Conservation (phyloP, 139 green algal genomes). For the Astrephomene gubernaculifera region DNA sequence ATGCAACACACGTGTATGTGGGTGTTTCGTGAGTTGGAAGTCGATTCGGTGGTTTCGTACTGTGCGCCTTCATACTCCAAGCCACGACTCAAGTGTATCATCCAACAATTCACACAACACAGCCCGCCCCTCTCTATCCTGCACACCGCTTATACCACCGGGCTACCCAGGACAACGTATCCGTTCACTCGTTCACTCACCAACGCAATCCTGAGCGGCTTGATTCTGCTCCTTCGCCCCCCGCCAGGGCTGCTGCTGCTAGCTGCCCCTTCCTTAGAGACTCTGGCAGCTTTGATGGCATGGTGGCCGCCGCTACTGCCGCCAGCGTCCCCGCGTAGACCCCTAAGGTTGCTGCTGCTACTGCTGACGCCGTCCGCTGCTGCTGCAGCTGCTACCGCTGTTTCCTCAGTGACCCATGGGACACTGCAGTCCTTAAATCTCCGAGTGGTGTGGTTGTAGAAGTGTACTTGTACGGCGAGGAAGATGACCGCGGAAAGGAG, state of each 20-base stretch:
- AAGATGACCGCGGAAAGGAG: neutral
- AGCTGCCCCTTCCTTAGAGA: no score
- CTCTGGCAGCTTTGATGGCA: no score
- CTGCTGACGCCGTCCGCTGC: neutral
- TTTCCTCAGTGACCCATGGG: neutral
- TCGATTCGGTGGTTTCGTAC: no score
- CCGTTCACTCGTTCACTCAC: neutral
- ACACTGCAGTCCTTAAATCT: slow-evolving; percentile 32
- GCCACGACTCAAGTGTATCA: neutral
- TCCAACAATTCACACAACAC: neutral
- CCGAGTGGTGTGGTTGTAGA: neutral
- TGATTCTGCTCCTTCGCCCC: neutral
- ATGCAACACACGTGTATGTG: no score
- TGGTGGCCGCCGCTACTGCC: neutral
- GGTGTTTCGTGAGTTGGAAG: no score
- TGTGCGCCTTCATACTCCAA: neutral
- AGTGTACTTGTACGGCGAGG: neutral
- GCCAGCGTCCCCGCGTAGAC: neutral
- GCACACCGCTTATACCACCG: no score
- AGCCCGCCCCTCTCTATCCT: neutral
- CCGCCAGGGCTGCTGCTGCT: no score
- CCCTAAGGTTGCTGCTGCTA: neutral
- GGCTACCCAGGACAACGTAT: no score
- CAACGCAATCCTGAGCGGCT: slow-evolving; percentile 1
- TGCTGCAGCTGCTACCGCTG: neutral